phyloP scores from a whole-genome alignment of 2,329 filamentous ascomycete genomes.

The Fusarium sp. region DNA sequence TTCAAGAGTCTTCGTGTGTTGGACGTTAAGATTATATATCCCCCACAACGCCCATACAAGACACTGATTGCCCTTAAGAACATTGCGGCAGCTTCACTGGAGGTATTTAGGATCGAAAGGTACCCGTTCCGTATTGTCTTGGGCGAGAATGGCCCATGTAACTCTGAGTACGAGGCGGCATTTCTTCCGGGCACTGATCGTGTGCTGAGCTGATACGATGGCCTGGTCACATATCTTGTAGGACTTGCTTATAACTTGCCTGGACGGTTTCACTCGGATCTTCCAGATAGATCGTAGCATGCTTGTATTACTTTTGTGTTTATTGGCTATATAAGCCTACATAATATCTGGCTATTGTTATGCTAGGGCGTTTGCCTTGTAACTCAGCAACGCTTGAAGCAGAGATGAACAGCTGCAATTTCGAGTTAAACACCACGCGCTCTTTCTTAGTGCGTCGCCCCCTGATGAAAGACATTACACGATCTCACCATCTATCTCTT shows the following conservation, averaged over 20 bases:
- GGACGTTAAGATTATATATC: constrained; percentile 12
- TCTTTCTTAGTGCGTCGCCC: too few species aligned
- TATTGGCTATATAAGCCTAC: too few species aligned
- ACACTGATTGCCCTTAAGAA: constrained; percentile 16
- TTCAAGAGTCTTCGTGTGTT: constrained; percentile 14
- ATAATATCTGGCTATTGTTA: too few species aligned
- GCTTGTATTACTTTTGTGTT: too few species aligned
- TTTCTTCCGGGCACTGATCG: not conserved
- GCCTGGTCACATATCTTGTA: not conserved
- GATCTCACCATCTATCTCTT: too few species aligned
- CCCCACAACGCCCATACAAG: constrained; percentile 7
- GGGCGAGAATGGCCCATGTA: not conserved
- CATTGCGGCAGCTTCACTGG: constrained; percentile 6
- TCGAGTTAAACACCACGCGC: too few species aligned
- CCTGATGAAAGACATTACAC: too few species aligned
- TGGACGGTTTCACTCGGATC: not conserved
- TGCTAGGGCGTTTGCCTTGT: too few species aligned
- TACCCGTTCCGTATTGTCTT: constrained; percentile 12
- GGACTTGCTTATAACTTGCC: not conserved
- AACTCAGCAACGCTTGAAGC: too few species aligned
- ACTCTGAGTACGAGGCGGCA: not conserved
- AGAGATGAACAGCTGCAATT: too few species aligned
- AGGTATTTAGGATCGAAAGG: constrained; percentile 17
- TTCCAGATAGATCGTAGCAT: not conserved
- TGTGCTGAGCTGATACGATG: not conserved